Evolutionary conservation across 768 basidiomycete species (phyloP), one percentile per base, ranked within the genome.

Genomic region (Cubamyces sp.): DNA sequence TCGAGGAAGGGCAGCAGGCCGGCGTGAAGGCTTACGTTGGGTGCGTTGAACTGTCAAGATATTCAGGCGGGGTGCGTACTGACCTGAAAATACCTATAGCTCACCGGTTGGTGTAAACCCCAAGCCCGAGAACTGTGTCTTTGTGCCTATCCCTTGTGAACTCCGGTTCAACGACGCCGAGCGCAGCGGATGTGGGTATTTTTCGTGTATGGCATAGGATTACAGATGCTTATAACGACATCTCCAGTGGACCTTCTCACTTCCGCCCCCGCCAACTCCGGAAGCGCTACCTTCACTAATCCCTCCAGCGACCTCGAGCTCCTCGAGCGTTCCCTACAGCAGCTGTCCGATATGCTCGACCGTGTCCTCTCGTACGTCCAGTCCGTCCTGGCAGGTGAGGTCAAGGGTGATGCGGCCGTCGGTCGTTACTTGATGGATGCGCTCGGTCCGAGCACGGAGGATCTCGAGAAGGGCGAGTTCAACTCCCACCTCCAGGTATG

Each of bases 101-200:
- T 90, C 94, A 55, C 93, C 94, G 4, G 86, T 98, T 16, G 95
- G 96, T 12, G 85, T 95, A 25, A 84, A 81, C 73, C 92, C 91
- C 39, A 96, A 94, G 77, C 86, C 93, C 46, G 96, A 98, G 78
- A 96, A 97, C 76, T 93, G 92, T 68, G 92, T 96, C 30, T 98
- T 98, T 75, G 82, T 92, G 28, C 96, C 96, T 39, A 86, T 98
- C 54, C 91, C 92, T n/a, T 89, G 92, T 62, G 86, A 91, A 64
- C 80, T 98, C 59, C 85, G 85, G 68, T 92, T 92, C 76, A 86
- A 89, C 67, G 87, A 91, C 47, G 82, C 88, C 37, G 96, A 98
- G 73, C 86, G 89, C 62, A 88, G 91, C 64, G 92, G 93, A 46
- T 79, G 95, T 96, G 74, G 74, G 92, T 84, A 7, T 54, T 30